Conservation (phyloP, 805 yeast species). For the Wickerhamiella bombiphila region DNA sequence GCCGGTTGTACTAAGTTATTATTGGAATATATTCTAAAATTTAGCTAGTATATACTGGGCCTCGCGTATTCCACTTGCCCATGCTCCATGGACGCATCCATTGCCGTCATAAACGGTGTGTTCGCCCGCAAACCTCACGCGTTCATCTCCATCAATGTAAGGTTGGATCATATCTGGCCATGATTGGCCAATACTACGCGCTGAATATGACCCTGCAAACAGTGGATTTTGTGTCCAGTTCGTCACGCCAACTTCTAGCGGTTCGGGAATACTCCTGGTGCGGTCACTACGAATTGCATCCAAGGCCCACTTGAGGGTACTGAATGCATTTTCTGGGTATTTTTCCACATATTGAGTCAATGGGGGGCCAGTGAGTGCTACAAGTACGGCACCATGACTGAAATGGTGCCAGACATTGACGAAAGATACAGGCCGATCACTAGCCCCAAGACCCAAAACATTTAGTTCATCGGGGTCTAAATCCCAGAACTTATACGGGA, state of each 20-base stretch:
- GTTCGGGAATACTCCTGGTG: constrained; percentile 24
- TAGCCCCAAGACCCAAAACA: constrained; percentile 25
- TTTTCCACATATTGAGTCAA: constrained; percentile 45
- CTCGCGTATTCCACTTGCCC: constrained; percentile 55
- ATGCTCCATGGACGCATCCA: constrained; percentile 89
- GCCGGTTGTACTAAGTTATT: too few species aligned
- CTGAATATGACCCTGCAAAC: constrained; percentile 64
- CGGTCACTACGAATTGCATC: constrained; percentile 19
- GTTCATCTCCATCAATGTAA: constrained; percentile 43
- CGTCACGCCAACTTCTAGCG: constrained; percentile 30
- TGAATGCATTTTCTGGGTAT: constrained; percentile 41
- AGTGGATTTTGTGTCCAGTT: constrained; percentile 62
- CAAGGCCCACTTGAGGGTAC: constrained; percentile 39
- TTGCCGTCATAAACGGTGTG: constrained; percentile 77
- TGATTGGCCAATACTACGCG: constrained; percentile 54
- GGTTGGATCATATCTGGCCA: constrained; percentile 47
- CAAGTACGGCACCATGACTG: constrained; percentile 34
- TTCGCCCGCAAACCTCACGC: constrained; percentile 78
- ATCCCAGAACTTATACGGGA: constrained; percentile 47
- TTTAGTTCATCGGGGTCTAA: constrained; percentile 35
- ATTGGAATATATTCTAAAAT: constrained; percentile 2
- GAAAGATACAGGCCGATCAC: constrained; percentile 39
- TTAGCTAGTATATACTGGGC: constrained; percentile 27
- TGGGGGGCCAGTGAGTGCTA: constrained; percentile 59
- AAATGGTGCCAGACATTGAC: constrained; percentile 42